phyloP scores from a whole-genome alignment of 2,329 filamentous ascomycete genomes.

The Grosmannia huntii region DNA sequence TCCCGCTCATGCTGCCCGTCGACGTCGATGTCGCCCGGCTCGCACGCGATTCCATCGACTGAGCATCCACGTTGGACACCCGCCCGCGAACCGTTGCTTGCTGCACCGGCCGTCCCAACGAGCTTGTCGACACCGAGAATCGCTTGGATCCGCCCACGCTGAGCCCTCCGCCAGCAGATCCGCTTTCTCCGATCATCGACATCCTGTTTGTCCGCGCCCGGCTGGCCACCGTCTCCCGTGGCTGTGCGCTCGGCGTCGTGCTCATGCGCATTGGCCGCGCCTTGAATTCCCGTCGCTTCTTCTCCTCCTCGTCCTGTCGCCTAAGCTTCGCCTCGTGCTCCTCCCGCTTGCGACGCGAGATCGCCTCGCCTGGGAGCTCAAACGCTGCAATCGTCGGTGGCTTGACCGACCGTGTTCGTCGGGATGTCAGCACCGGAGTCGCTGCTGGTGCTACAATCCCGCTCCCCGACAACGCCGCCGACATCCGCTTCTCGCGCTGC shows the following conservation, averaged over 20 bases:
- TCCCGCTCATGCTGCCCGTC: conserved; percentile 28
- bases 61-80: conserved; percentile 16
- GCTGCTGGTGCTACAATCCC: conserved; percentile 13
- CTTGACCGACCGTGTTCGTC: conserved; percentile 33
- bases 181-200: conserved; percentile 2
- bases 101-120: not conserved
- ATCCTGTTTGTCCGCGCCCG: conserved; percentile 37
- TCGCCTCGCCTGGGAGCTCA: conserved; percentile 50
- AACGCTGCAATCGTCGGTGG: conserved; percentile 42
- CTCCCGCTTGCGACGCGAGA: conserved; percentile 42
- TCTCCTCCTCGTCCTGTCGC: conserved; percentile 47
- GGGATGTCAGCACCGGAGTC: conserved; percentile 20
- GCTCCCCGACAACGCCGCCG: conserved; percentile 10
- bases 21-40: conserved; percentile 33
- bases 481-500: conserved; percentile 42
- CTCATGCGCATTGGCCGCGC: conserved; percentile 41
- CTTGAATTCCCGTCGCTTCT: conserved; percentile 49
- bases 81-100: not conserved
- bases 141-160: conserved; percentile 13
- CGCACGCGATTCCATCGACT: conserved; percentile 15
- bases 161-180: not conserved
- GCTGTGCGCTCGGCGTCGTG: conserved; percentile 26
- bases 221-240: conserved; percentile 46
- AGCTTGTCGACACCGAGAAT: conserved; percentile 10
- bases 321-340: conserved; percentile 41